A percentile compares a stretch with the other conserved stretches of the same genome.
Evolutionary conservation across 495 filamentous ascomycete species (phyloP).

Genomic region (Staphylotrichum longicolle): DNA sequence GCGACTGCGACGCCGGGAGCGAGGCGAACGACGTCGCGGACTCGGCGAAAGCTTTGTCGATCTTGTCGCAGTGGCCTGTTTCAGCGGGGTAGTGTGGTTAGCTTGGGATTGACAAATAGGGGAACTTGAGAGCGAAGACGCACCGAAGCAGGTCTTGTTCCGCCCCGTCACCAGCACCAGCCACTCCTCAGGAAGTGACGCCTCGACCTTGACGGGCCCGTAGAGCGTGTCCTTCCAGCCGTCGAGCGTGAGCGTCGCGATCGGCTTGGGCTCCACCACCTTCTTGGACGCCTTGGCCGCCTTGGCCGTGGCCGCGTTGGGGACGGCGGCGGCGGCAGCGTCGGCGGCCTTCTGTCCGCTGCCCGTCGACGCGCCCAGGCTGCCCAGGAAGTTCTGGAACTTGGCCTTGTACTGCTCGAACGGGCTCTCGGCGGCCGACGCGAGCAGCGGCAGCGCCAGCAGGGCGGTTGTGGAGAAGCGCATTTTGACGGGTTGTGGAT

Average conservation of each 20-base stretch:
- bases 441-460: constrained; percentile 67
- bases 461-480: constrained; percentile 63
- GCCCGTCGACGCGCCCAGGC: constrained; percentile 40
- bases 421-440: constrained; percentile 54
- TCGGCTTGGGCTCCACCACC: constrained; percentile 44
- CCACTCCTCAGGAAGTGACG: constrained; percentile 68
- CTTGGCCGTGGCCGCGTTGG: constrained; percentile 38
- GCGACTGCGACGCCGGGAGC: constrained; percentile 55
- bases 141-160: constrained; percentile 83
- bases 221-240: constrained; percentile 72
- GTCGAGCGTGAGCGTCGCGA: constrained; percentile 62
- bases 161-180: constrained; percentile 76
- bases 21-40: constrained; percentile 65
- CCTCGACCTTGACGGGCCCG: constrained; percentile 55
- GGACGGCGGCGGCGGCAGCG: constrained; percentile 52
- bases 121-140: constrained; percentile 6
- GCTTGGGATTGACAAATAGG: too few species aligned
- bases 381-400: constrained; percentile 58
- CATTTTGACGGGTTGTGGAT: constrained; percentile 51
- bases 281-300: constrained; percentile 37
- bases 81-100: constrained; percentile 2
- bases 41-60: constrained; percentile 56
- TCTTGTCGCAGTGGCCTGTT: constrained; percentile 45
- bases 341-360: background rate
- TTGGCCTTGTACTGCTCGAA: constrained; percentile 63